Percentiles rank a stretch among this genome's conserved stretches.
These are phyloP conservation scores for Tetrapyrgos nigripes DNA, from an alignment of 1,284 basidiomycete genomes.

Conservation along the genomic window DNA sequence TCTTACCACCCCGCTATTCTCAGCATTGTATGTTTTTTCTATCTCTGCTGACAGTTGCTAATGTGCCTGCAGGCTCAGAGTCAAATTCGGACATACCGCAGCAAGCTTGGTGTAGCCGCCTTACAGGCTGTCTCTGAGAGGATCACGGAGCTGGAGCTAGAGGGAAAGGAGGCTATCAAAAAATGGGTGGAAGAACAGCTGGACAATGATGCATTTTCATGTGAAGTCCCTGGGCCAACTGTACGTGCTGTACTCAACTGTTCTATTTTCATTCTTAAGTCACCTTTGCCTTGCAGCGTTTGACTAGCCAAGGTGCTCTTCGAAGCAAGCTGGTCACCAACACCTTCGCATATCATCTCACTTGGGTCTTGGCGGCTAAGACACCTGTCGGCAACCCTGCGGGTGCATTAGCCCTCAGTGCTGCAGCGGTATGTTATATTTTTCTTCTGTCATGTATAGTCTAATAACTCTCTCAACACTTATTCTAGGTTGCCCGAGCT, in stretches of 20 bases:
- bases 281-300: background rate
- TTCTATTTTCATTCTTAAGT: background rate
- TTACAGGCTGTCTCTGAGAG: background rate
- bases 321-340: background rate
- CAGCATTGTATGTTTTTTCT: background rate
- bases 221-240: background rate
- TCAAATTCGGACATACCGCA: constrained; percentile 2
- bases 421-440: constrained; percentile 7
- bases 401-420: constrained; percentile 1
- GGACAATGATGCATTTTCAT: background rate
- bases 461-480: too few relatives aligned
- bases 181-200: background rate
- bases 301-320: background rate
- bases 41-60: background rate
- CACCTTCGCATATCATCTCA: constrained; percentile 1
- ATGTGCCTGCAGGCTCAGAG: constrained; percentile 4
- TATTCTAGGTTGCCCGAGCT: too few relatives aligned
- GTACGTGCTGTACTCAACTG: background rate
- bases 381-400: background rate
- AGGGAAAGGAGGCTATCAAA: background rate
- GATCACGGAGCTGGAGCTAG: background rate
- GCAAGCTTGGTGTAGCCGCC: background rate
- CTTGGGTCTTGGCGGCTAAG: background rate
- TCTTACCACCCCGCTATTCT: constrained; percentile 3
- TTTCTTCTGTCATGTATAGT: too few relatives aligned